These are phyloP conservation scores for Candida labiduridarum DNA, from an alignment of 1,139 yeast genomes.

Conservation along the genomic window DNA sequence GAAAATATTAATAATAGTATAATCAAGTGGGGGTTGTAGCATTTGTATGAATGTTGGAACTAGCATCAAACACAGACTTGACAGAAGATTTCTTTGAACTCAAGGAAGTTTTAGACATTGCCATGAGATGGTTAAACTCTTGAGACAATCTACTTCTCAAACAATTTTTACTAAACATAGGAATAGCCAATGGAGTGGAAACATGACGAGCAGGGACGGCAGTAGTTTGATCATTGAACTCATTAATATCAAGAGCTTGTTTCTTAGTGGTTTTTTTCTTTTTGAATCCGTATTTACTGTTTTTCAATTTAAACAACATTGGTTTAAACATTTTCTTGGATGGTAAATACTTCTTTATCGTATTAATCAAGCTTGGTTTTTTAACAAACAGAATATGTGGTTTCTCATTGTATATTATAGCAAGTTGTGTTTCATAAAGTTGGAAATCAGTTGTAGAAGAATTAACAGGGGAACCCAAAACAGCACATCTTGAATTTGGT, in stretches of 20 bases:
- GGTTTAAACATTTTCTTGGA: background rate
- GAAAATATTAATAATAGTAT: background rate
- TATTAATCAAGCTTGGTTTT: background rate
- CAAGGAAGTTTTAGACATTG: conserved; percentile 3
- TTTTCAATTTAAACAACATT: background rate
- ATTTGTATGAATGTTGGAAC: conserved; percentile 1
- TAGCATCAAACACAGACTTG: conserved; percentile 5
- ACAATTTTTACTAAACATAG: conserved; percentile 2
- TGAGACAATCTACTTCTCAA: background rate
- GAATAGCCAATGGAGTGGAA: conserved; percentile 7
- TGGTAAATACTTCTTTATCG: background rate
- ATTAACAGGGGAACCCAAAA: background rate
- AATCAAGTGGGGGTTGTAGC: conserved; percentile 6
- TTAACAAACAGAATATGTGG: background rate
- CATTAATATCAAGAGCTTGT: background rate
- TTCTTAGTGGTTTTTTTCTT: background rate
- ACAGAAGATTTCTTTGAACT: conserved; percentile 3
- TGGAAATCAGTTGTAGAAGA: background rate
- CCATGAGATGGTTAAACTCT: background rate
- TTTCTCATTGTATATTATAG: background rate
- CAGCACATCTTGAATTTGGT: conserved; percentile 1
- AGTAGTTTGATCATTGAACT: background rate
- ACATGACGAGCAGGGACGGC: conserved; percentile 12
- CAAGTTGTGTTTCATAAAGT: background rate
- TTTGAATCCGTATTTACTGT: background rate